Percentiles rank a stretch among this genome's conserved stretches.
These are phyloP conservation scores for Cryptosporidium tyzzeri DNA, from an alignment of 169 alveolate genomes.

Conservation along the genomic window DNA sequence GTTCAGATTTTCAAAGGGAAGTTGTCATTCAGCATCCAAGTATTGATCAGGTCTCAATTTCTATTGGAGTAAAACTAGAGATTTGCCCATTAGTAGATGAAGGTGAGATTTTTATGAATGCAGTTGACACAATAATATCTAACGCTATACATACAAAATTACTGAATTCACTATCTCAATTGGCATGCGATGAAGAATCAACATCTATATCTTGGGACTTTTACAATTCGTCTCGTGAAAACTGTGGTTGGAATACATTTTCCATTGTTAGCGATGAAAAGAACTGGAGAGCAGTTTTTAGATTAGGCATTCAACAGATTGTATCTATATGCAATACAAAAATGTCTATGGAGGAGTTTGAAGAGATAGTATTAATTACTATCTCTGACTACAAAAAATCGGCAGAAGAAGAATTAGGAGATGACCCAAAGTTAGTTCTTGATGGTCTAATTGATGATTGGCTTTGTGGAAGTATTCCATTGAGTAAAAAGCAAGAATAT, in stretches of 20 bases:
- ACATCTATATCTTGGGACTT: constrained; percentile 63
- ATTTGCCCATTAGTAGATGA: constrained; percentile 69
- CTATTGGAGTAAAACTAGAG: constrained; percentile 42
- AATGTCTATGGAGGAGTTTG: constrained; percentile 50
- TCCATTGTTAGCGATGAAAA: constrained; percentile 30
- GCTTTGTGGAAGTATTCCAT: constrained; percentile 69
- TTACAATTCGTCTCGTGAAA: constrained; percentile 64
- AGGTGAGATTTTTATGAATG: constrained; percentile 61
- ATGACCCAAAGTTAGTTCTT: constrained; percentile 54
- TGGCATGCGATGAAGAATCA: background rate
- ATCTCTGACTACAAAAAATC: constrained; percentile 62
- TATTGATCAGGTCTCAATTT: constrained; percentile 42
- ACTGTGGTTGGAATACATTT: constrained; percentile 71
- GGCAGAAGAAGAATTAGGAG: constrained; percentile 40
- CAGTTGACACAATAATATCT: constrained; percentile 61
- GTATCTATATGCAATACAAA: constrained; percentile 1
- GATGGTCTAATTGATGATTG: constrained; percentile 57
- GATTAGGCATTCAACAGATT: constrained; percentile 13
- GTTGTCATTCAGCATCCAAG: constrained; percentile 6
- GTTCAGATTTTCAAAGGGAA: background rate
- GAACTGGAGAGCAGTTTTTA: constrained; percentile 22
- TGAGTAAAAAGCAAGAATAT: constrained; percentile 66
- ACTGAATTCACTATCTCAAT: background rate
- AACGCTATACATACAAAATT: background rate
- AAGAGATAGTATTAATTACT: constrained; percentile 14